Evolutionary conservation across 2,329 filamentous ascomycete genomes (phyloP), one percentile per base, ranked within the genome.

Genomic region (Trichophyton rubrum): DNA sequence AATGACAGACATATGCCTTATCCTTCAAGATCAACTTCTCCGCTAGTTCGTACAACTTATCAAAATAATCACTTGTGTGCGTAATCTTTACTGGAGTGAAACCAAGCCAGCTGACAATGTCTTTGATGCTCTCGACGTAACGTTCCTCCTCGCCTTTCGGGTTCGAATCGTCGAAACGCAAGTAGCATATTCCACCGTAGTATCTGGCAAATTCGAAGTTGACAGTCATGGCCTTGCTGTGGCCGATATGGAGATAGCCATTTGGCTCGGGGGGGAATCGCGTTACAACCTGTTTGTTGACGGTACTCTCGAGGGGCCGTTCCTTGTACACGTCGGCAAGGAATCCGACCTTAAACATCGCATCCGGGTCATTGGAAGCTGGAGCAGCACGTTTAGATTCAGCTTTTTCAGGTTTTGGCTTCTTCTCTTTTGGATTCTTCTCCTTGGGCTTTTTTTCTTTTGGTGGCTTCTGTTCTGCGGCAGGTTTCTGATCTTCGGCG

Each of bases 151-250:
- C 93, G 55, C 88, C 89, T 65, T 91, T 89, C 1, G 93, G 93
- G 72, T 97, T 97, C 13, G 93, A 97, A 68, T 97, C 93, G 72
- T 97, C 93, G 72, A 89, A 96, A 68, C 92, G 82, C 63, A 90
- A 75, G 69, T 87, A 86, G 73, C 84, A 88, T 63, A 85, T 79
- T 62, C 92, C 92, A 40, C 87, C 87, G 71, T 95, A 88, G 69
- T 86, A 85, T 69, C 83, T 84, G 13, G 93, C 92, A 72, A 96
- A 97, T 5, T 92, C 92, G 75, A 97, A 97, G 75, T 97, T 96
- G 73, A 97, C 85, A 0, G 90, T 87, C 72, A 97, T 96, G 22
- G 93, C 92, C 77, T 97, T 97, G 65, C 88, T 88, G 71, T 97
- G 93, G 20, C 92, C 92, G 67, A 97, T 88, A 71, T 96, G 91